phyloP scores from a whole-genome alignment of 305 asterid genomes.

The Fraxinus velutina region DNA sequence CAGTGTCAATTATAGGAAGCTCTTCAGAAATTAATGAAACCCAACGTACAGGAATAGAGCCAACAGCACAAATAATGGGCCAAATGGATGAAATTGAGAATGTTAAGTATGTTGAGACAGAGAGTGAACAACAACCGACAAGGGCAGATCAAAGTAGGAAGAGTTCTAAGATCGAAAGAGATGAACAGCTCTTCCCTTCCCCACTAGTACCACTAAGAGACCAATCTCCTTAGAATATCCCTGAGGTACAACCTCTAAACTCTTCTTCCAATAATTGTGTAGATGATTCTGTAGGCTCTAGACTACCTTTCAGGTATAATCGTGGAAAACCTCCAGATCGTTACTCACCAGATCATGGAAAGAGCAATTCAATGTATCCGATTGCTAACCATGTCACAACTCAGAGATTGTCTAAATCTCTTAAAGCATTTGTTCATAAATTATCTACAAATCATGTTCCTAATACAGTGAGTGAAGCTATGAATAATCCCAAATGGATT shows the following conservation, averaged over 20 bases:
- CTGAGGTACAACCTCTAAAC: background rate
- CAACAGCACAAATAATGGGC: background rate
- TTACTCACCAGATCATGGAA: too few species aligned
- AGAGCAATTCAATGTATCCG: too few species aligned
- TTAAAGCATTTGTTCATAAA: too few species aligned
- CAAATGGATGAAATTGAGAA: background rate
- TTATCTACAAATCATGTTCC: too few species aligned
- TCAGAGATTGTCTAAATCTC: too few species aligned
- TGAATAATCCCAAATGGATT: too few species aligned
- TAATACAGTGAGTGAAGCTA: too few species aligned
- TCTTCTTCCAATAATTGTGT: background rate
- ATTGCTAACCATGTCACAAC: too few species aligned
- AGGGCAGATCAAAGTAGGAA: background rate
- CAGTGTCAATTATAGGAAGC: background rate
- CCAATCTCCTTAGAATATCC: constrained; percentile 3
- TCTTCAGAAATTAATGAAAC: too few species aligned
- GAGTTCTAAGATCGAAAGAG: background rate
- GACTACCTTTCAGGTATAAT: background rate
- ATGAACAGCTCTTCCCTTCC: background rate
- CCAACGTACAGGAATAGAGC: background rate
- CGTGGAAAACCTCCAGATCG: background rate
- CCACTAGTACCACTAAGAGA: background rate
- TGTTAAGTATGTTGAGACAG: background rate
- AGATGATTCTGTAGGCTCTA: background rate
- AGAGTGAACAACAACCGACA: background rate